Evolutionary conservation across 768 basidiomycete genomes (phyloP).

Genomic region (Auriculariales sp.): DNA sequence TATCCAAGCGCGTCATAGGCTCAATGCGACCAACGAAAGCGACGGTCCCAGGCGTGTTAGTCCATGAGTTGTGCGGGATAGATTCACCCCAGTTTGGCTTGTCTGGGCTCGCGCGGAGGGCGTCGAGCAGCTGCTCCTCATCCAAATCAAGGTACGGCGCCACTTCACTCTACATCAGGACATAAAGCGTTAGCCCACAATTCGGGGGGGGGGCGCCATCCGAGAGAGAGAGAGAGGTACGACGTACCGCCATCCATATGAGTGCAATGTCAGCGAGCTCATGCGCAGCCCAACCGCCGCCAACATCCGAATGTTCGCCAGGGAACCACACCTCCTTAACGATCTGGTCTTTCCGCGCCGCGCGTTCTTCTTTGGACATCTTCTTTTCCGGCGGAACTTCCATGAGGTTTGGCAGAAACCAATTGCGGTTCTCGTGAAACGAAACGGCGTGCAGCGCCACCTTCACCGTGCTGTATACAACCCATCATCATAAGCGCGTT

Average conservation of each 20-base stretch:
- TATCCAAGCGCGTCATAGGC: not conserved
- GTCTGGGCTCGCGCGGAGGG: not conserved
- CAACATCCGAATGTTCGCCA: slow-evolving; percentile 12
- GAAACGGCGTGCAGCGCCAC: slow-evolving; percentile 15
- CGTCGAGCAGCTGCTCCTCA: not conserved
- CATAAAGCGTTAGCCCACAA: not conserved
- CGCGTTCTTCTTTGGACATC: not conserved
- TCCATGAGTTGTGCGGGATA: not conserved
- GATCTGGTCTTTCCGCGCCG: slow-evolving; percentile 2
- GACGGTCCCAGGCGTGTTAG: not conserved
- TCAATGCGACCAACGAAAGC: not conserved
- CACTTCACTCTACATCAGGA: not conserved
- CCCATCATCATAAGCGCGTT: slow-evolving; percentile 2
- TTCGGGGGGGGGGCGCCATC: not conserved
- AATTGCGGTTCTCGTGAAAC: slow-evolving; percentile 13
- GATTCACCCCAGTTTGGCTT: not conserved
- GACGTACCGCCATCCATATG: slow-evolving; percentile 12
- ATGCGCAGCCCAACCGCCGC: slow-evolving; percentile 8
- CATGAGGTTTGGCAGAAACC: slow-evolving; percentile 14
- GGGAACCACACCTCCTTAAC: slow-evolving; percentile 12
- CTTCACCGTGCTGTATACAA: slow-evolving; percentile 5
- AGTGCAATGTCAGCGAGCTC: slow-evolving; percentile 11
- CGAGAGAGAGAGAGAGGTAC: not conserved
- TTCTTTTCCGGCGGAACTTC: not conserved
- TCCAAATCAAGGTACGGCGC: not conserved